Evolutionary conservation across 495 filamentous ascomycete species (phyloP), one percentile per base, ranked within the genome.

Genomic region (Lophium mytilinum): DNA sequence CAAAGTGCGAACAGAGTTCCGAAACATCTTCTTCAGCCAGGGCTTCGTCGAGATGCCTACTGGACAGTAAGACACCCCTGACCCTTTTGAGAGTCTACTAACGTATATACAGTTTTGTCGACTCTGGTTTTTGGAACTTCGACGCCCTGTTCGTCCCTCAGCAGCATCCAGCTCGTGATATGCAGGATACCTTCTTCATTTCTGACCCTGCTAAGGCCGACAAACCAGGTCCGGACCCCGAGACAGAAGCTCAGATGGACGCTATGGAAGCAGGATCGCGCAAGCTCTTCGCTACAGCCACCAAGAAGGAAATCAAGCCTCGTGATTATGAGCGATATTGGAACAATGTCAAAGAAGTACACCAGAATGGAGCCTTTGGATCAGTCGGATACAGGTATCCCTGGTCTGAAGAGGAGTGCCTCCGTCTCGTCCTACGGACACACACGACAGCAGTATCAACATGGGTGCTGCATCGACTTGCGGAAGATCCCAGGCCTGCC

Each of bases 111-210:
- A 84, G 84, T 65, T 93, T 84, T 69, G 90, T 96, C 56, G 93
- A 98, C 76, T 91, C 89, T 18, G 91, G 91, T 39, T 96, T 96
- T 84, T 98, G 92, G 87, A 96, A 96, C 73, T 97, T 97, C 71
- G 93, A 97, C 63, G 83, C 90, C 41, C 90, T 98, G 55, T 96
- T 90, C 75, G 90, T 98, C 19, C 91, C 91, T 24, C 93, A 98
- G 73, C 92, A 96, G 78, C 93, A 96, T 70, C 93, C 92, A 35
- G 91, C 93, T 57, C 88, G 93, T 64, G 93, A 96, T 66, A 76
- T 95, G 37, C 93, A 96, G 80, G 91, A 97, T 68, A 98, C 93
- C 56, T 96, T 97, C 79, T 97, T 95, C 75, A 90, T 96, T 66
- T 89, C 90, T 46, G 92, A 97, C 62, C 93, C 92, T 9, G 72